Base-by-base conservation (phyloP, 768 basidiomycete species). In the Trametes meyenii region DNA sequence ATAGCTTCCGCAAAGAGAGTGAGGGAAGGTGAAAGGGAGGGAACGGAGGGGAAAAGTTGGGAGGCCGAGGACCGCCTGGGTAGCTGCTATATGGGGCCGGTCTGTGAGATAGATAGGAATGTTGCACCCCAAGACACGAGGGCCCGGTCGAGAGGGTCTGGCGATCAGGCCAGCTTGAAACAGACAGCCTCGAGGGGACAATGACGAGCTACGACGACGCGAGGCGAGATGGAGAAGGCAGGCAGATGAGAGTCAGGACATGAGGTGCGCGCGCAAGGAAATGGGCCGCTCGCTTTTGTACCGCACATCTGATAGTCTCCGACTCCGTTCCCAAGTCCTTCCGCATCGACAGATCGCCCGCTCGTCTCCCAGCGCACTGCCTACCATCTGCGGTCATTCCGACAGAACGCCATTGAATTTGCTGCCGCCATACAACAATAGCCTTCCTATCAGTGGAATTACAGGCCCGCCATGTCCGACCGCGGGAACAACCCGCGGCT, bases 21-120 rank as follows among this genome's bases (percentile, higher is more conserved):
- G 51, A 26, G 29, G 19, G 44, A 44, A 17, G 23, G 38, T 46
- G n/a, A 51, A 50, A 67, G 57, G 17, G 73, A 70, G 58, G 54
- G 48, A 50, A 48, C 35, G 55, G 55, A 33, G 36, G 26, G 39
- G n/a, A n/a, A n/a, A n/a, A n/a, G n/a, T n/a, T n/a, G n/a, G n/a
- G 53, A 17, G 69, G 55, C 46, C 45, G 43, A 21, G 58, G 57
- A 51, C 23, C 49, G 39, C 42, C 29, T 21, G n/a, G 29, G 29
- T 33, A 33, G 29, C 29, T 33, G 42, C 48, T 63, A 63, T 58
- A 53, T 43, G 52, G 24, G 42, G 19, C 29, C 21, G 43, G 44
- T 23, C 23, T 46, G 57, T 38, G 46, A 16, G 29, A 52, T 50
- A 63, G 53, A 53, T 48, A 58, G 62, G 52, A 53, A 58, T 46